Conservation (phyloP, 2,329 filamentous ascomycete species). For the Ophiostoma perfectum region DNA sequence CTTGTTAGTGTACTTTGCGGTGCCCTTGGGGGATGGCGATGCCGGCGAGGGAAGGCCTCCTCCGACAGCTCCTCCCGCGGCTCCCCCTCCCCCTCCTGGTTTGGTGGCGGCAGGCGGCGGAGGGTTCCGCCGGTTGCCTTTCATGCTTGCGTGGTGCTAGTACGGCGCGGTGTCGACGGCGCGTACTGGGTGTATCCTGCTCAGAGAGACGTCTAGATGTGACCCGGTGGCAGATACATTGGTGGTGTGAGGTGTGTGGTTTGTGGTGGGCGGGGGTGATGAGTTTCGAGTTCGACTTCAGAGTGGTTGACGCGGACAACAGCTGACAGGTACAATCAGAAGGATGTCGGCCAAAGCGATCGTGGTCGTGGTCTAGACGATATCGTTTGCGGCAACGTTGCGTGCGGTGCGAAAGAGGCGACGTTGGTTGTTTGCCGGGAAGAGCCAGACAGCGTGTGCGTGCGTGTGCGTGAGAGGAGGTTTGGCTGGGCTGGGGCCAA, state of each 20-base stretch:
- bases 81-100: neutral
- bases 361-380: neutral
- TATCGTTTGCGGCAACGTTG: neutral
- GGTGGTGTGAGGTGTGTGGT: neutral
- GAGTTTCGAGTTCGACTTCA: neutral
- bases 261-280: neutral
- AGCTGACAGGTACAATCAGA: neutral
- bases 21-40: slow-evolving; percentile 48
- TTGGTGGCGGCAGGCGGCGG: slow-evolving; percentile 25
- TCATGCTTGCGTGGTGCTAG: slow-evolving; percentile 30
- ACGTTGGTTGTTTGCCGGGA: neutral
- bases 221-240: slow-evolving; percentile 19
- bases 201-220: slow-evolving; percentile 8
- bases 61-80: slow-evolving; percentile 11
- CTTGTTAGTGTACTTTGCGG: slow-evolving; percentile 61
- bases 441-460: neutral
- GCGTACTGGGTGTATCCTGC: neutral
- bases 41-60: slow-evolving; percentile 33
- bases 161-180: neutral
- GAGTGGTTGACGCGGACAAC: no score
- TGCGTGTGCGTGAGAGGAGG: neutral
- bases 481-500: slow-evolving; percentile 12
- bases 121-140: slow-evolving; percentile 34
- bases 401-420: neutral
- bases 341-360: neutral